Evolutionary conservation across 768 basidiomycete species (phyloP).

Genomic region (Paxillus involutus): DNA sequence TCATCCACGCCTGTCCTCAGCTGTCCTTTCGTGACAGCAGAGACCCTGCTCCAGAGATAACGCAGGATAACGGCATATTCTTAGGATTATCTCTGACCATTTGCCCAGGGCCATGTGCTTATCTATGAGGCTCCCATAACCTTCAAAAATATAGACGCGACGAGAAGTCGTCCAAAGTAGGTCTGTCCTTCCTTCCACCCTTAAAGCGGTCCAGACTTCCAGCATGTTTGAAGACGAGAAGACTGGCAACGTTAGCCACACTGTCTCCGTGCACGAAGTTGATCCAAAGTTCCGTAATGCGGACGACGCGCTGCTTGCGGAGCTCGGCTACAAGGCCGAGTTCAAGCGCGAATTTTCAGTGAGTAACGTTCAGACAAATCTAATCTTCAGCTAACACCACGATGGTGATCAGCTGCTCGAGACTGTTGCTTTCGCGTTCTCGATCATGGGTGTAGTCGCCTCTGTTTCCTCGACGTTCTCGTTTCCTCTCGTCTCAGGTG

Average conservation of each 20-base stretch:
- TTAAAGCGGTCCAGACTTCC: not conserved
- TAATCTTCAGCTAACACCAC: not conserved
- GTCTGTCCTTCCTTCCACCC: not conserved
- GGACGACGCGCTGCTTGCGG: constrained; percentile 59
- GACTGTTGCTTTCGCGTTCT: constrained; percentile 66
- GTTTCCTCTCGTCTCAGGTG: constrained; percentile 63
- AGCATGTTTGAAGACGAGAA: constrained; percentile 25
- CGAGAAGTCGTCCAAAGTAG: constrained; percentile 4
- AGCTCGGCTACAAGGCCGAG: constrained; percentile 70
- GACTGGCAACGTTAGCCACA: constrained; percentile 6
- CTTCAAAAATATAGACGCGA: not conserved
- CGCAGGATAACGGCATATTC: constrained; percentile 17
- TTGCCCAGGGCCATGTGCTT: constrained; percentile 6
- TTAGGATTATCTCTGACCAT: not conserved
- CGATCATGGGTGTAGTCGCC: constrained; percentile 72
- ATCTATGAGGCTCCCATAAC: constrained; percentile 10
- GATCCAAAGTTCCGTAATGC: constrained; percentile 34
- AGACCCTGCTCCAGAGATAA: not conserved
- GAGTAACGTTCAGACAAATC: constrained; percentile 12
- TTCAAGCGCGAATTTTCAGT: constrained; percentile 77
- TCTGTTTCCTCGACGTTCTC: constrained; percentile 66
- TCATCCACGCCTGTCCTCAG: not conserved
- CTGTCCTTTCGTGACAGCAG: not conserved
- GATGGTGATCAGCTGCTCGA: constrained; percentile 45
- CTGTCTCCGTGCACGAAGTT: constrained; percentile 5